A percentile compares a stretch with the other conserved stretches of the same genome.
These are phyloP conservation scores for Jamesozyma gamospora DNA, from an alignment of 805 yeast genomes.

Conservation along the genomic window DNA sequence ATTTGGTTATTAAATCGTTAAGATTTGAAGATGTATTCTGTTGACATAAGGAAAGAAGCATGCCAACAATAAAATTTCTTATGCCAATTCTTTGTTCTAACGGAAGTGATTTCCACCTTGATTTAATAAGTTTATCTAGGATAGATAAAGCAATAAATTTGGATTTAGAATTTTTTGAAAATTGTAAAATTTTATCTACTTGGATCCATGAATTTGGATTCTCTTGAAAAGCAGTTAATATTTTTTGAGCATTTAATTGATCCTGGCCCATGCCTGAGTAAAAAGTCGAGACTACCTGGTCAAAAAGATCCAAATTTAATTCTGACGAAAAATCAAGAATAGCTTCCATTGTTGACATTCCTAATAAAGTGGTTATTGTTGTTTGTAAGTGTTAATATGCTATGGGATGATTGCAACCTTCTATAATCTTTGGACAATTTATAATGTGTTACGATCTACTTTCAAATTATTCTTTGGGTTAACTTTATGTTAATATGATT, in stretches of 20 bases:
- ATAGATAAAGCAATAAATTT: constrained; percentile 87
- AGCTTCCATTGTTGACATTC: not conserved
- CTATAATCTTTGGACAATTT: too few species aligned
- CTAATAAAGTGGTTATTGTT: not conserved
- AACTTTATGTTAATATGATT: too few species aligned
- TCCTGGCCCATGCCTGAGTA: constrained; percentile 60
- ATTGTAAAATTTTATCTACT: constrained; percentile 77
- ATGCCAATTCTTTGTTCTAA: constrained; percentile 80
- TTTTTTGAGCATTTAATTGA: constrained; percentile 57
- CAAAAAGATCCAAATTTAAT: constrained; percentile 67
- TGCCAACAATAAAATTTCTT: constrained; percentile 81
- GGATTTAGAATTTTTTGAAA: constrained; percentile 64
- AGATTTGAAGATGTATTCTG: constrained; percentile 43
- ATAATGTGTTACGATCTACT: too few species aligned
- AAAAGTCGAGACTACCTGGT: constrained; percentile 72
- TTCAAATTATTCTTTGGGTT: too few species aligned
- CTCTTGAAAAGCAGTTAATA: constrained; percentile 75
- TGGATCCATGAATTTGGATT: constrained; percentile 89
- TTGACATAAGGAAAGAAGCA: constrained; percentile 84
- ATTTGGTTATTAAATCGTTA: constrained; percentile 78
- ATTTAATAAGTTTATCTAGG: constrained; percentile 74
- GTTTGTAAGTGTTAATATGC: not conserved
- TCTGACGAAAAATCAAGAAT: constrained; percentile 54
- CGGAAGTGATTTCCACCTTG: constrained; percentile 87
- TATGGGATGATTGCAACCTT: too few species aligned